phyloP scores from a whole-genome alignment of 257 asterid genomes.

The Primulina tabacum region DNA sequence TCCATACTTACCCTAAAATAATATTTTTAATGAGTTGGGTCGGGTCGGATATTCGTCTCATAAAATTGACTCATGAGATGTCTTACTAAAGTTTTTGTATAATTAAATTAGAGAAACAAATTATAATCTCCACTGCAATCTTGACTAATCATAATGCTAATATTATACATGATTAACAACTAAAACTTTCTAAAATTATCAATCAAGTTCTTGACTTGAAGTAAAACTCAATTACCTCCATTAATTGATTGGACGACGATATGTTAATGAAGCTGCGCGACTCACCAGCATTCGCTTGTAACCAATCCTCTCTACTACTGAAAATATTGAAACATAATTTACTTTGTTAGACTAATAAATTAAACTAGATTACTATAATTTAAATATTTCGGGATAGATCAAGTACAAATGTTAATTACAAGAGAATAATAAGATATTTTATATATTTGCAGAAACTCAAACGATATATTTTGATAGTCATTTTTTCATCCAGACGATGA shows the following conservation, averaged over 20 bases:
- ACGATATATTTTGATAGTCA: too few relatives aligned
- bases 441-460: not conserved
- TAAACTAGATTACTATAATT: not conserved
- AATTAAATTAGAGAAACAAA: not conserved
- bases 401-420: too few relatives aligned
- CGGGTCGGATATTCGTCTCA: too few relatives aligned
- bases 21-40: too few relatives aligned
- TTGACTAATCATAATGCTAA: too few relatives aligned
- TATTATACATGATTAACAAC: too few relatives aligned
- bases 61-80: too few relatives aligned
- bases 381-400: not conserved
- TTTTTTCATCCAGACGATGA: not conserved
- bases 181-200: not conserved
- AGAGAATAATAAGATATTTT: not conserved
- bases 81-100: too few relatives aligned
- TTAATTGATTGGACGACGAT: conserved; percentile 44
- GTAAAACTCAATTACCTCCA: conserved; percentile 39
- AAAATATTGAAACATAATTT: conserved; percentile 11
- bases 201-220: not conserved
- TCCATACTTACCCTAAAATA: too few relatives aligned
- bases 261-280: conserved; percentile 45
- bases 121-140: not conserved
- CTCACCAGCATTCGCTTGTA: conserved; percentile 49
- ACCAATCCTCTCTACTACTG: conserved; percentile 74
- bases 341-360: not conserved